Percentiles rank a stretch among this genome's conserved stretches.
Evolutionary conservation across 2,329 filamentous ascomycete species (phyloP).

Genomic region (Fusarium sp.): DNA sequence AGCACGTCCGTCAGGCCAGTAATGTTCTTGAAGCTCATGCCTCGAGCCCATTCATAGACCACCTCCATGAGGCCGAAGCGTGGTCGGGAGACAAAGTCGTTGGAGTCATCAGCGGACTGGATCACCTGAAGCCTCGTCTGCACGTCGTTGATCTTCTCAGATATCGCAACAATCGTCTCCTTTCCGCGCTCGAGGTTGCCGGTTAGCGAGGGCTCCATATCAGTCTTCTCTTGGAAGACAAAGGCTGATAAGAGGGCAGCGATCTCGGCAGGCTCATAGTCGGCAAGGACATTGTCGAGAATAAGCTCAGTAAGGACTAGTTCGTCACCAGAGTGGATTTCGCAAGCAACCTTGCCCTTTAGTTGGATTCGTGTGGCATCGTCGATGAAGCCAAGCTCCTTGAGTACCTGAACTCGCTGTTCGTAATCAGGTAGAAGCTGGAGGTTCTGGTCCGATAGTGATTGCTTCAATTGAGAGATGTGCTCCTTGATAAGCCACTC

Average conservation of each 20-base stretch:
- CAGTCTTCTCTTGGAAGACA: constrained; percentile 97
- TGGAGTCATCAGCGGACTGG: constrained; percentile 85
- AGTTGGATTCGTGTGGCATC: constrained; percentile 86
- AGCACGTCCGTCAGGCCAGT: constrained; percentile 95
- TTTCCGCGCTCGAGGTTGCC: constrained; percentile 83
- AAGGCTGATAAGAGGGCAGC: constrained; percentile 93
- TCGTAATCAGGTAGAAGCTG: constrained; percentile 96
- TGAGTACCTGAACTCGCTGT: constrained; percentile 90
- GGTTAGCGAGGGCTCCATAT: constrained; percentile 80
- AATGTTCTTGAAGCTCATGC: constrained; percentile 98
- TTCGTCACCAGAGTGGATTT: constrained; percentile 97
- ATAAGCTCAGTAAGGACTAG: constrained; percentile 95
- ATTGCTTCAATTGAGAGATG: constrained; percentile 83
- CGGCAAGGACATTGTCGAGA: constrained; percentile 93
- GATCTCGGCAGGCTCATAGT: constrained; percentile 96
- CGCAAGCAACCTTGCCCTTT: constrained; percentile 98
- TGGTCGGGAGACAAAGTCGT: constrained; percentile 87
- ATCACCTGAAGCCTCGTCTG: constrained; percentile 94
- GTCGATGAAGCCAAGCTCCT: constrained; percentile 92
- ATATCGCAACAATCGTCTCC: constrained; percentile 86
- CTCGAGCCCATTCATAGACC: constrained; percentile 97
- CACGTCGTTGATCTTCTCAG: constrained; percentile 89
- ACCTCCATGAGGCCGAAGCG: constrained; percentile 96
- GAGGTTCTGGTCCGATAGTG: constrained; percentile 95
- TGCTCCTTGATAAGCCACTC: constrained; percentile 97